Percentiles rank a stretch among this genome's conserved stretches.
Evolutionary conservation across 2,329 filamentous ascomycete genomes (phyloP).

Genomic region (Alternaria sp.): DNA sequence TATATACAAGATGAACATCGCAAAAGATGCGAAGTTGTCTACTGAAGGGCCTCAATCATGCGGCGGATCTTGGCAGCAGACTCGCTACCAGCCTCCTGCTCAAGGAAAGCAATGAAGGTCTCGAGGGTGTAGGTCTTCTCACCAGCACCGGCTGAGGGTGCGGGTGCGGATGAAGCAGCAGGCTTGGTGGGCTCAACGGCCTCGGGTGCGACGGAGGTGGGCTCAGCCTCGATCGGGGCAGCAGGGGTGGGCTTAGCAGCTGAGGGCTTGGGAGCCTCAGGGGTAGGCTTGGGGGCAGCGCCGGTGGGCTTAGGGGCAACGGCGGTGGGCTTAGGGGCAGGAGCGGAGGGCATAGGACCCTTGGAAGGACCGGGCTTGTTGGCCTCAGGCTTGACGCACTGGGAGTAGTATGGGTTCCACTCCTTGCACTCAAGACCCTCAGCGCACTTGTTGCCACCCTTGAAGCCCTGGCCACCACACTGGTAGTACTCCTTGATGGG

Average conservation of each 20-base stretch:
- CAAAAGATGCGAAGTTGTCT: neutral
- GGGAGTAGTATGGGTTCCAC: slow-evolving; percentile 54
- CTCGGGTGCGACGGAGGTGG: slow-evolving; percentile 8
- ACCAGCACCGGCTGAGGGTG: slow-evolving; percentile 4
- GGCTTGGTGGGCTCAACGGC: slow-evolving; percentile 11
- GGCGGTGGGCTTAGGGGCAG: slow-evolving; percentile 5
- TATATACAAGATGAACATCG: slow-evolving; percentile 4
- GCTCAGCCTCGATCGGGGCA: slow-evolving; percentile 1
- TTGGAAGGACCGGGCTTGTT: slow-evolving; percentile 16
- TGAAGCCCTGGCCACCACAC: slow-evolving; percentile 54
- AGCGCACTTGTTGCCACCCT: slow-evolving; percentile 48
- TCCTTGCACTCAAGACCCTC: slow-evolving; percentile 49
- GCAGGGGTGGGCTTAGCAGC: neutral
- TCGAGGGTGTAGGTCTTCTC: slow-evolving; percentile 28
- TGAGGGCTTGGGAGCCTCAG: neutral
- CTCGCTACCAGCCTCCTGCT: slow-evolving; percentile 14
- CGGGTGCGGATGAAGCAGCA: neutral
- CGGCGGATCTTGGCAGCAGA: slow-evolving; percentile 21
- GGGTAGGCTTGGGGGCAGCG: neutral
- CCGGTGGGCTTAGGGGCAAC: slow-evolving; percentile 3
- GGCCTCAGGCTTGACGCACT: slow-evolving; percentile 45
- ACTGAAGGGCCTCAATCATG: slow-evolving; percentile 22
- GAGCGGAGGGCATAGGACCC: slow-evolving; percentile 10
- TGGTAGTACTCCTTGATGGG: slow-evolving; percentile 38
- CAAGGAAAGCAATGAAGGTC: slow-evolving; percentile 22